Percentiles rank a stretch among this genome's conserved stretches.
phyloP scores from a whole-genome alignment of 768 basidiomycete genomes.

The Tremella yokohamensis region DNA sequence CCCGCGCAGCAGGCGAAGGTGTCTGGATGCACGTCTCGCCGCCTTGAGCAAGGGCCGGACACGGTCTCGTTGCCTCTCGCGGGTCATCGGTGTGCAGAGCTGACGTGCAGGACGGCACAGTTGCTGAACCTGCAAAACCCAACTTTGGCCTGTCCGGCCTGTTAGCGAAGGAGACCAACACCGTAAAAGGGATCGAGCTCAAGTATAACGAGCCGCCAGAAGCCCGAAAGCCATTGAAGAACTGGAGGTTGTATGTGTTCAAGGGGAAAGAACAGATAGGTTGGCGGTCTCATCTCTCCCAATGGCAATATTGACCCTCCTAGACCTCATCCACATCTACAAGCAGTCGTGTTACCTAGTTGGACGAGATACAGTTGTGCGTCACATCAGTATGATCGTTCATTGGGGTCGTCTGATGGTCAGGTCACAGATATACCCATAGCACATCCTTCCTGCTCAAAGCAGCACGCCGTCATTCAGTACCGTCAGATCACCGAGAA shows the following conservation, averaged over 20 bases:
- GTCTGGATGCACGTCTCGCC: background rate
- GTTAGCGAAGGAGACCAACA: constrained; percentile 94
- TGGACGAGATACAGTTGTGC: constrained; percentile 80
- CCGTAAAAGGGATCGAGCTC: constrained; percentile 65
- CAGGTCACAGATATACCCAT: constrained; percentile 66
- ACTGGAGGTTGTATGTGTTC: constrained; percentile 96
- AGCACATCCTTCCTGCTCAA: constrained; percentile 95
- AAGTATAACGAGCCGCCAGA: constrained; percentile 99
- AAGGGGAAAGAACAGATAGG: constrained; percentile 90
- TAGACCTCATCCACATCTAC: constrained; percentile 87
- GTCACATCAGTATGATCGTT: constrained; percentile 29
- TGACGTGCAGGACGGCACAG: constrained; percentile 50
- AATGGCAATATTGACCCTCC: background rate
- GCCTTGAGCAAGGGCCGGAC: too few relatives aligned
- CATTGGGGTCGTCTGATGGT: background rate
- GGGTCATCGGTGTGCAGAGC: constrained; percentile 1
- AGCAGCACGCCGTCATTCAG: constrained; percentile 96
- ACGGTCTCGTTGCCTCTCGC: background rate
- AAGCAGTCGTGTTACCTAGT: constrained; percentile 91
- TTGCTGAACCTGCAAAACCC: constrained; percentile 65
- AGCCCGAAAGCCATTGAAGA: constrained; percentile 80
- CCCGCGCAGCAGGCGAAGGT: background rate
- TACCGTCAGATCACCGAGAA: constrained; percentile 84
- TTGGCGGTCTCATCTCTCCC: constrained; percentile 54
- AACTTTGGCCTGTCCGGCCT: constrained; percentile 85